Base-by-base conservation (phyloP, 1,284 basidiomycete species). In the Austroboletus rostrupii region DNA sequence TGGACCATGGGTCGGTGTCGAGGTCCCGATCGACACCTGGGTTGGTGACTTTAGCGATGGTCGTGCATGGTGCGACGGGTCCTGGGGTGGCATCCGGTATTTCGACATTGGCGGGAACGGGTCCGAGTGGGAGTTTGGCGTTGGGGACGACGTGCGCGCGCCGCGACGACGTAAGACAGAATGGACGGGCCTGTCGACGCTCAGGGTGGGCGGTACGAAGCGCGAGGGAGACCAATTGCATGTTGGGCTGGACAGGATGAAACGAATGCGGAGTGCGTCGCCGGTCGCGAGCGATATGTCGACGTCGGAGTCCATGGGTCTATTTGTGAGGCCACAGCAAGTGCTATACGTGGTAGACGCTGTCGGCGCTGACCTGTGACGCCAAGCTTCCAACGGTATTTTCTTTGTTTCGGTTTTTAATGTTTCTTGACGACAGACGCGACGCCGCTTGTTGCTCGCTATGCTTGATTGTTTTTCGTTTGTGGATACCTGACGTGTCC, bases 1-100 rank as follows among this genome's bases (percentile, higher is more conserved):
- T 6, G 93, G 92, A 0, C 83, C 87, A 0, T 97, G 92, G 92
- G 89, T 97, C 5, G 94, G 93, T 5, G 85, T 97, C 5, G 93
- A 97, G 66, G 87, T 94, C 14, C 86, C 89, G 0, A 75, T 89
- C 50, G 63, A 84, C 19, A 69, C 70, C 19, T 80, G 79, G 76
- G 71, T 70, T 28, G 75, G 72, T 16, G 76, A 83, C 40, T 70
- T 76, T 48, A 71, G 78, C 19, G 75, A 75, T 35, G 75, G 77
- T 5, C 72, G 84, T n/a, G 79, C 79, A 47, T 92, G 91, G 89
- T 80, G 90, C 61, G 89, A 94, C 58, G 92, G 92, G 0, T 78
- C 79, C 0, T 85, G 87, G 79, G 80, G 81, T 23, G 90, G 91
- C 0, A 71, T 90, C 14, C 78, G 82, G 10, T 93, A 93, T 67